Conservation (phyloP, 805 yeast genomes). For the Candida pini region DNA sequence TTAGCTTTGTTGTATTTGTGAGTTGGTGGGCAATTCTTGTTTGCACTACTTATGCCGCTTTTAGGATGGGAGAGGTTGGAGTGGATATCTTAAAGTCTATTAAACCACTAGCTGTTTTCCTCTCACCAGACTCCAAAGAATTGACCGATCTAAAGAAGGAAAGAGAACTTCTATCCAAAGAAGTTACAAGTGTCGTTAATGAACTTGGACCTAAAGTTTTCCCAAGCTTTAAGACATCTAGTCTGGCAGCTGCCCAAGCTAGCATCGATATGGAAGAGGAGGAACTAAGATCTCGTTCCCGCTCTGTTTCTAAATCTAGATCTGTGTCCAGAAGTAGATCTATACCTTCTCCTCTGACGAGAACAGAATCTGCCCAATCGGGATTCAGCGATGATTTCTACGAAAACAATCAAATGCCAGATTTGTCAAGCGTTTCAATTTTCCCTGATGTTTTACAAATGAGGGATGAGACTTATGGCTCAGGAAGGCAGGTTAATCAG, state of each 20-base stretch:
- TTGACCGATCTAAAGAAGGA: conserved; percentile 52
- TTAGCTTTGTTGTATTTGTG: conserved; percentile 31
- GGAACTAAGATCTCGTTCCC: conserved; percentile 10
- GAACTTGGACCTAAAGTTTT: conserved; percentile 78
- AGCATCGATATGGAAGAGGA: conserved; percentile 20
- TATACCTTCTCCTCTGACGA: conserved; percentile 4
- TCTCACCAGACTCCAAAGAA: conserved; percentile 47
- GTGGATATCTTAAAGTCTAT: conserved; percentile 83
- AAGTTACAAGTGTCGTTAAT: conserved; percentile 77
- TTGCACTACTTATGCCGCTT: conserved; percentile 77
- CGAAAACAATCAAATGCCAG: conserved; percentile 16
- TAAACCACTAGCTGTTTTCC: conserved; percentile 63
- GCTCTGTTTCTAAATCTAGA: conserved; percentile 3
- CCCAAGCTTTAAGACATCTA: conserved; percentile 54
- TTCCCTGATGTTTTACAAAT: conserved; percentile 28
- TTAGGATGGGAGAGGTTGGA: conserved; percentile 88
- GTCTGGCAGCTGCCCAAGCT: conserved; percentile 11
- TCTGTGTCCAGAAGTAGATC: conserved; percentile 13
- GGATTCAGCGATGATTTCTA: conserved; percentile 21
- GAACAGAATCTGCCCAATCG: conserved; percentile 20
- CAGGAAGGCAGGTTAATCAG: not conserved
- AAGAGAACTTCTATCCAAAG: conserved; percentile 57
- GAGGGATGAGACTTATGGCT: conserved; percentile 7
- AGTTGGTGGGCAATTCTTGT: conserved; percentile 60
- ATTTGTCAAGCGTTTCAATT: conserved; percentile 28